Base-by-base conservation (phyloP, 192 early-diverging fungal species). In the Bifiguratus adelaidae region DNA sequence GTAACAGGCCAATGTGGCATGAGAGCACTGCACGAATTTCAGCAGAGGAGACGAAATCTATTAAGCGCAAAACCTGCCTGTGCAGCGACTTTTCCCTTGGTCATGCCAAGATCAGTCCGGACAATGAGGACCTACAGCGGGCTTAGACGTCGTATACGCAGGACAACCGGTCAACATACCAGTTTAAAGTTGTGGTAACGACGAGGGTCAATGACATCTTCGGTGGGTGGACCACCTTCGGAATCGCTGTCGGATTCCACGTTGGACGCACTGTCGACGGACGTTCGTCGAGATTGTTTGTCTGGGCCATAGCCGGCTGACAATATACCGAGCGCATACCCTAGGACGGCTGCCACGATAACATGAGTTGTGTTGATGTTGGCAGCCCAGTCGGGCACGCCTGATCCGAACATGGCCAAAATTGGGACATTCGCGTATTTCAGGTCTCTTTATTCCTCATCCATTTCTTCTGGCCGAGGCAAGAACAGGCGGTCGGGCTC, bases 61-160 rank as follows among this genome's bases (percentile, higher is more conserved):
- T 7, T 4, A 32, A 27, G 24, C 4, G 20, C 11, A 18, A 33
- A 52, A 18, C 36, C 12, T 30, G 71, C 68, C 63, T 95, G 92
- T 9, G 93, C 91, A 0, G 91, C 91, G 15, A 86, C 77, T 55
- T 97, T 97, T 23, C 95, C 95, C 57, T 95, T 95, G 16, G 71
- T 76, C 95, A 97, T 97, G 25, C 78, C 84, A 21, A 97, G 65
- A 58, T 97, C 95, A 1, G 78, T 87, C 19, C 92, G 79, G 6
- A 97, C 72, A 3, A 92, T 62, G 8, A 95, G 75, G 13, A 89
- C 84, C 80, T 76, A 54, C 19, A 34, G n/a, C n/a, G n/a, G n/a
- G n/a, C n/a, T 13, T 12, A 19, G 21, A 21, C 3, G 20, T 19
- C 12, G n/a, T n/a, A n/a, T n/a, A n/a, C n/a, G n/a, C 21, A 43